phyloP scores from a whole-genome alignment of 176 grass and related monocot genomes.

The Cenchrus americanus region DNA sequence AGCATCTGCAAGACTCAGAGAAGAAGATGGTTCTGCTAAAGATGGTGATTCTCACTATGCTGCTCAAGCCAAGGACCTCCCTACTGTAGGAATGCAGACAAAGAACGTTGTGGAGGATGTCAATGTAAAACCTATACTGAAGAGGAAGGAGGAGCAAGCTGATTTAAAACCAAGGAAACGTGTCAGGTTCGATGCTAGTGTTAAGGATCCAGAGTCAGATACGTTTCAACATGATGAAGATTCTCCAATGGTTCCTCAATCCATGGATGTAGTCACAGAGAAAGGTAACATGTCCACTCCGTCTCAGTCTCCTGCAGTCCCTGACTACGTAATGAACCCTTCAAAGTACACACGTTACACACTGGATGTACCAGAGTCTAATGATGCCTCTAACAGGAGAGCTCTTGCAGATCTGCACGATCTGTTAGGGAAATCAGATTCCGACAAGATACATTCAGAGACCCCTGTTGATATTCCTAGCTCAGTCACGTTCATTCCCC shows the following conservation, averaged over 20 bases:
- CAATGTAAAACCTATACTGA: conserved; percentile 86
- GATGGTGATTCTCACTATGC: conserved; percentile 10
- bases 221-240: conserved; percentile 53
- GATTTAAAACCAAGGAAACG: conserved; percentile 85
- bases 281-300: conserved; percentile 31
- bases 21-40: conserved; percentile 49
- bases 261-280: conserved; percentile 40
- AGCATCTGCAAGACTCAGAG: conserved; percentile 73
- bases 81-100: conserved; percentile 22
- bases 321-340: conserved; percentile 88
- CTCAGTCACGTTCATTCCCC: conserved; percentile 73
- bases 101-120: conserved; percentile 48
- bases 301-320: conserved; percentile 45
- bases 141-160: conserved; percentile 69
- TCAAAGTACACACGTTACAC: conserved; percentile 90
- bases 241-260: conserved; percentile 59
- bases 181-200: conserved; percentile 77
- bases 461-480: conserved; percentile 58
- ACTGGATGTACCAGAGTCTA: conserved; percentile 53
- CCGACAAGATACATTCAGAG: conserved; percentile 45
- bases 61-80: conserved; percentile 17
- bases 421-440: conserved; percentile 62
- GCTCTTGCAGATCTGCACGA: conserved; percentile 77
- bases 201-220: conserved; percentile 51
- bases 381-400: conserved; percentile 64